Base-by-base conservation (phyloP, 768 basidiomycete genomes). In the Dioszegia hungarica region DNA sequence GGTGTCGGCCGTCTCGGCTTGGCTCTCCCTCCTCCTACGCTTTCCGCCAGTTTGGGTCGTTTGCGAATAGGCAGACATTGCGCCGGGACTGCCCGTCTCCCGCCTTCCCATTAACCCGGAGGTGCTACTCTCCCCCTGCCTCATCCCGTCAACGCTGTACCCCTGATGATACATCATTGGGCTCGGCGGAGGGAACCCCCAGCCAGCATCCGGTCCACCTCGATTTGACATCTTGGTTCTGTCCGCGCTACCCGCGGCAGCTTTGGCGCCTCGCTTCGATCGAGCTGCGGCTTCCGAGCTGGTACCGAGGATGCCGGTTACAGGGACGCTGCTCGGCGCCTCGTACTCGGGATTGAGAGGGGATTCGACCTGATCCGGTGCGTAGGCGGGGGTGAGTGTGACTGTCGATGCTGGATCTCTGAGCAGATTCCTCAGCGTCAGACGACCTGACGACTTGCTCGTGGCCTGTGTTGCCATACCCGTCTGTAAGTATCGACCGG, bases 21-120 rank as follows among this genome's bases (percentile, higher is more conserved):
- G 19, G 33, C 48, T 34, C 48, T 38, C 39, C 14, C 41, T 28
- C 52, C 28, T 41, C 52, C 37, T 51, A 19, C 41, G 19, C 49
- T 15, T 33, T 10, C 36, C 24, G 15, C 36, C 49, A 28, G 29
- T 10, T 10, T 51, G 49, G 10, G 34, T 25, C 6, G 22, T 17
- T 22, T 38, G 34, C 14, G 49, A 51, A 24, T 37, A 51, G 37
- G 20, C 24, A 19, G 49, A 51, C 34, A 51, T 38, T 24, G 34
- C 34, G 2, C 49, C 49, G 5, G 49, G 49, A 51, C 49, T 51
- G 24, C 34, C 45, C 5, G 29, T 31, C 22, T 28, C 25, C n/a
- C 25, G n/a, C 15, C 34, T 12, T 14, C 36, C 24, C 4, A 19
- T 29, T 6, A 24, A 19, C 8, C 15, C 37, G 17, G 11, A 25